Base-by-base conservation (phyloP, 148 eudicot species). In the Heliosperma pusillum region DNA sequence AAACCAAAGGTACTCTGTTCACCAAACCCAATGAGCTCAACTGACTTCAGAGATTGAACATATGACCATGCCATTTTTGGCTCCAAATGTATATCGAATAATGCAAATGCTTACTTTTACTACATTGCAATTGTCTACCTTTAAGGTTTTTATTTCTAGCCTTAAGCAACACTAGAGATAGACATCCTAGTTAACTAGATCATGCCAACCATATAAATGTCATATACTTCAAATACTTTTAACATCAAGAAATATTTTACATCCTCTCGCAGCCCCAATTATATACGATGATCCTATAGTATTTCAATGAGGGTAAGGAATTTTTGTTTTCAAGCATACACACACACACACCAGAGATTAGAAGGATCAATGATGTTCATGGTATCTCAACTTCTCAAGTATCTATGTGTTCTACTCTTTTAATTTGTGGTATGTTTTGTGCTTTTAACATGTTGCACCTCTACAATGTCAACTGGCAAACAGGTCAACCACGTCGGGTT, bases 401-500 rank as follows among this genome's bases (percentile, higher is more conserved):
- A 66, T 36, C 45, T 24, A 66, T 66, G 24, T 4, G 11, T 19
- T n/a, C 22, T 33, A 15, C 29, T 33, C 70, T 33, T 0, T 33
- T 16, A n/a, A 19, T 33, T 33, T 19, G 25, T 33, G 1, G 0
- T 10, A 66, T 40, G 24, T 36, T 36, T 66, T 66, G 19, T 33
- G 50, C 70, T 66, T 16, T 36, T n/a, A 36, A 66, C 70, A 40
- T 66, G 47, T 40, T 33, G 50, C 44, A 64, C n/a, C 20, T 64
- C 68, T 33, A 50, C 20, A 64, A 29, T 64, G 40, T 64, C 68
- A n/a, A n/a, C n/a, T n/a, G n/a, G n/a, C n/a, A n/a, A n/a, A n/a
- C n/a, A n/a, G n/a, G n/a, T n/a, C n/a, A n/a, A n/a, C n/a, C n/a
- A n/a, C n/a, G n/a, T n/a, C n/a, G n/a, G n/a, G n/a, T n/a, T n/a